Evolutionary conservation across 805 yeast genomes (phyloP).

Genomic region (Pichia rugopelliculosa): DNA sequence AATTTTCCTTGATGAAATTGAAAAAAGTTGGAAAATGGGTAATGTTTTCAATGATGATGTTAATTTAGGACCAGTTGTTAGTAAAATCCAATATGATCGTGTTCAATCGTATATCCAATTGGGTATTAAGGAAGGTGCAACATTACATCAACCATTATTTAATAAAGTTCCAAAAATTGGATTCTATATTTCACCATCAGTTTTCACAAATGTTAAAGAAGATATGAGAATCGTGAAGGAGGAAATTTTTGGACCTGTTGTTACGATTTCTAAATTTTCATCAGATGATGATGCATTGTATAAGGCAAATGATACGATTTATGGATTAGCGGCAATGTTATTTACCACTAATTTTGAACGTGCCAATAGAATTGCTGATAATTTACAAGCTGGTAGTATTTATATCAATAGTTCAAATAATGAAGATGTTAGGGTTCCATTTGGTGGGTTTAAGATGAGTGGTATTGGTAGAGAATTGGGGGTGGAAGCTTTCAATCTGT

Average conservation of each 20-base stretch:
- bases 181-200: slow-evolving; percentile 66
- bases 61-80: slow-evolving; percentile 57
- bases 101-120: slow-evolving; percentile 36
- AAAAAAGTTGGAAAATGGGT: slow-evolving; percentile 47
- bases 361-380: slow-evolving; percentile 44
- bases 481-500: slow-evolving; percentile 59
- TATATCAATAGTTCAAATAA: slow-evolving; percentile 67
- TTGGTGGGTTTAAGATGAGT: slow-evolving; percentile 74
- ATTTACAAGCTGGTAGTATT: slow-evolving; percentile 58
- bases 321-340: slow-evolving; percentile 79
- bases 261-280: slow-evolving; percentile 55
- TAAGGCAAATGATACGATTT: slow-evolving; percentile 64
- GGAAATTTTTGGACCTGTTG: slow-evolving; percentile 88
- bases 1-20: slow-evolving; percentile 38
- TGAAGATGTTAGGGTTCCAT: slow-evolving; percentile 59
- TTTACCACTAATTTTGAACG: slow-evolving; percentile 61
- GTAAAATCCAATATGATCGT: slow-evolving; percentile 49
- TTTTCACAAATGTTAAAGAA: slow-evolving; percentile 63
- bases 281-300: slow-evolving; percentile 61
- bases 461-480: slow-evolving; percentile 83
- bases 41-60: slow-evolving; percentile 40
- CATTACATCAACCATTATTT: slow-evolving; percentile 34
- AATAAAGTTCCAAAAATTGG: slow-evolving; percentile 42
- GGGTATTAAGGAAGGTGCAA: slow-evolving; percentile 46
- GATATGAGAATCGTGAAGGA: slow-evolving; percentile 62